Evolutionary conservation across 768 basidiomycete species (phyloP).

Genomic region (Mycena indigotica): DNA sequence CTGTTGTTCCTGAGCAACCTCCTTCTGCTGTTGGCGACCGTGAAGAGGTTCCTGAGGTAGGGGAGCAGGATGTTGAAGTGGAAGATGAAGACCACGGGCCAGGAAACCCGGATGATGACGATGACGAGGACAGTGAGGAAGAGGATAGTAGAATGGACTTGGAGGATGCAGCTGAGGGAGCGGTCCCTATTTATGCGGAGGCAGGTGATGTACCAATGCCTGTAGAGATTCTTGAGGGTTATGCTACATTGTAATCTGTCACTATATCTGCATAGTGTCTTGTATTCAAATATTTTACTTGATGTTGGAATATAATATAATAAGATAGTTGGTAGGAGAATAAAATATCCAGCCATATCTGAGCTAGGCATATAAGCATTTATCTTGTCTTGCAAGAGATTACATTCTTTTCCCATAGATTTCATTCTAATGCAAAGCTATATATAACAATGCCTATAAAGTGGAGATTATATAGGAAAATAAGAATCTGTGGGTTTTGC

Average conservation of each 20-base stretch:
- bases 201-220: not conserved
- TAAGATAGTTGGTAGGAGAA: not conserved
- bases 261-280: not conserved
- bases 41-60: not conserved
- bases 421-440: not conserved
- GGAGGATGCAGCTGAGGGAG: not conserved
- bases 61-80: not conserved
- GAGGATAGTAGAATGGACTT: not conserved
- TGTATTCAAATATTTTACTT: not conserved
- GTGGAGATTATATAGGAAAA: not conserved
- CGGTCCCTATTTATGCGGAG: not conserved
- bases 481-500: not conserved
- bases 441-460: not conserved
- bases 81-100: not conserved
- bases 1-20: not conserved
- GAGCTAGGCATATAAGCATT: not conserved
- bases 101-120: not conserved
- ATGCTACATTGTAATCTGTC: not conserved
- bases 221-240: not conserved
- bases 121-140: not conserved
- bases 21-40: not conserved
- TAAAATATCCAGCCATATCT: not conserved
- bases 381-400: not conserved
- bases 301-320: not conserved
- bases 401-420: not conserved